Base-by-base conservation (phyloP, 805 yeast species). In the Starmerella riodocensis region DNA sequence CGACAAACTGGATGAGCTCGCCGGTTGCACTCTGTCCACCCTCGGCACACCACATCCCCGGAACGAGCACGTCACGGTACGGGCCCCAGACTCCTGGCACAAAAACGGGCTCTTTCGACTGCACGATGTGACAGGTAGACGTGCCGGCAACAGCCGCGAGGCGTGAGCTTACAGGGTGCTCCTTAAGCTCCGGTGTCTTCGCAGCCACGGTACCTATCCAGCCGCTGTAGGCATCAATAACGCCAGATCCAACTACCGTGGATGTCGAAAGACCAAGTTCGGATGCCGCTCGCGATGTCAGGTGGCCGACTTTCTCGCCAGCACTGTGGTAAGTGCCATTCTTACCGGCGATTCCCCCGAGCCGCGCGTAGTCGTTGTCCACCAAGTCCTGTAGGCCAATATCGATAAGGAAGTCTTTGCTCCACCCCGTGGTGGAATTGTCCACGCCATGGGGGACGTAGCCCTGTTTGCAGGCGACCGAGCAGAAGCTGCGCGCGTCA, bases 1-100 rank as follows among this genome's bases (percentile, higher is more conserved):
- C 61, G 13, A 88, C 88, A 59, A 83, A 93, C 2, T 91, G 88
- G 47, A 91, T 68, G 29, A 91, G 69, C 23, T 93, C 95, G 51
- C 98, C 98, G 2, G 98, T 91, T 57, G 94, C 81, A 13, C 93
- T 78, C 60, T 91, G 98, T n/a, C 98, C 98, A 56, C 98, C 98
- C 62, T 91, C 98, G 12, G 97, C 94, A 48, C 86, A 68, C 97
- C 97, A 91, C 54, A 67, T 78, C 5, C 76, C 84, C 22, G 80
- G 78, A n/a, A 93, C 80, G 66, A 88, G 70, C 4, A 83, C 94
- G 59, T 86, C 94, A 53, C 85, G 71, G 62, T 91, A 91, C 2
- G 98, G 98, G 12, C 98, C 98, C 98, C 98, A 91, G 25, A 91
- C 95, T 44, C 98, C 98, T 32, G 83, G 74, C 8, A 88, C 97